phyloP scores from a whole-genome alignment of 441 rosid genomes.

The Gossypium gossypioides region DNA sequence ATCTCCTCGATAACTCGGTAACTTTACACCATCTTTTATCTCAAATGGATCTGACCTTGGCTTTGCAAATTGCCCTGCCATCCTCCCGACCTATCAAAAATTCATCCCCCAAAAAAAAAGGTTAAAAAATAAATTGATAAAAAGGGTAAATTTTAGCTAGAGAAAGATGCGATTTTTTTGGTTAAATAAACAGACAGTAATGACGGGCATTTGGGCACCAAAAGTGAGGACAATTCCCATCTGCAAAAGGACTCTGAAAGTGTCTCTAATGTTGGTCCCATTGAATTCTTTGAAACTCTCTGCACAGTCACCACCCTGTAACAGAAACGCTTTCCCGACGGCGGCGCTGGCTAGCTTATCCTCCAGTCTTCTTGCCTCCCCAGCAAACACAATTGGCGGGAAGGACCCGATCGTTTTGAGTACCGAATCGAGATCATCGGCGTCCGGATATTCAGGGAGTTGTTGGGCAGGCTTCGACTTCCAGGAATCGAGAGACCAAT shows the following conservation, averaged over 20 bases:
- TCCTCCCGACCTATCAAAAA: slow-evolving; percentile 34
- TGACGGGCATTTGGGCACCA: slow-evolving; percentile 50
- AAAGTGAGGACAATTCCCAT: slow-evolving; percentile 51
- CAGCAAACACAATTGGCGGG: slow-evolving; percentile 73
- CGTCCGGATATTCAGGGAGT: slow-evolving; percentile 54
- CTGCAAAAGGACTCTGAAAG: slow-evolving; percentile 44
- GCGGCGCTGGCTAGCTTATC: slow-evolving; percentile 48
- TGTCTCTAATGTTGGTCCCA: slow-evolving; percentile 41
- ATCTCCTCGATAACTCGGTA: slow-evolving; percentile 76
- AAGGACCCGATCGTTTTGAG: slow-evolving; percentile 40
- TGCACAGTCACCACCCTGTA: slow-evolving; percentile 53
- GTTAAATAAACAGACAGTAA: slow-evolving; percentile 23
- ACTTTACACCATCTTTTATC: slow-evolving; percentile 41
- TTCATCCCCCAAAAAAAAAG: too few relatives aligned
- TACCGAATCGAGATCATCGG: slow-evolving; percentile 46
- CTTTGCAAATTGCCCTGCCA: slow-evolving; percentile 79
- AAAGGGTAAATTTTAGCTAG: neutral
- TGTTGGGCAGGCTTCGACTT: slow-evolving; percentile 45
- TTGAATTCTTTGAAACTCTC: slow-evolving; percentile 54
- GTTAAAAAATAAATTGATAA: neutral
- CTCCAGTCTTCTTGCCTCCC: slow-evolving; percentile 65
- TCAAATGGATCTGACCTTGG: slow-evolving; percentile 46
- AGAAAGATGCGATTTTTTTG: neutral
- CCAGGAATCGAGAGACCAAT: slow-evolving; percentile 52
- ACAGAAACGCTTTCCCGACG: slow-evolving; percentile 38